Base-by-base conservation (phyloP, 2,329 filamentous ascomycete species). In the Cadophora luteo-olivacea region DNA sequence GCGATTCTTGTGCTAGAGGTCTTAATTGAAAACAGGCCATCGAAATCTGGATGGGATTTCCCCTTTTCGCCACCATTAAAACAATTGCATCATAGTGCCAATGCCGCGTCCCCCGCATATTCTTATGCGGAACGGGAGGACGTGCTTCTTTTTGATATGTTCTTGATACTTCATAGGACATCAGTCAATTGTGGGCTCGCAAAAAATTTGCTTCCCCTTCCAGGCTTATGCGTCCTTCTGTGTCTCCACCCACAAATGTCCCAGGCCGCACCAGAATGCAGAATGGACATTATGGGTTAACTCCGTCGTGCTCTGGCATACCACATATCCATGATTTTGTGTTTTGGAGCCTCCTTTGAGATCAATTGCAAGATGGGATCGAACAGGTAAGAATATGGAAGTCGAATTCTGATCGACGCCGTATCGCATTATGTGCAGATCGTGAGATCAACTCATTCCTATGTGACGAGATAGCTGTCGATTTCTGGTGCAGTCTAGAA, bases 71-170 rank as follows among this genome's bases (percentile, higher is more conserved):
- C 57, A 60, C 57, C 11, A 6, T 9, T 16, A 16, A 60, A 45
- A 25, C 36, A 60, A 60, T 60, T 60, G 57, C 57, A 60, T 60
- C 57, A 60, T 60, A 41, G 57, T 11, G 3, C 29, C 11, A 45
- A 1, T 11, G 24, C 24, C 57, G 22, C 36, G 11, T 41, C 24
- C 33, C 33, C 57, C 57, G 12, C 36, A 41, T 16, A 14, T 3
- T 25, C 29, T 45, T 6, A 8, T 3, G n/a, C 45, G 45, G 45
- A 14, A 22, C 45, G 19, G 45, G 45, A 49, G 45, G 19, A 49
- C n/a, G 41, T 49, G 45, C 41, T 16, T 45, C 11, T 36, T 19
- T 9, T 11, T 41, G 32, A 12, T 3, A 24, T 14, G 54, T 36
- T 29, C 19, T 25, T 12, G 55, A 38, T 14, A 4, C 12, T 16